phyloP scores from a whole-genome alignment of 306 rosid species.

The Cicer cuneatum region DNA sequence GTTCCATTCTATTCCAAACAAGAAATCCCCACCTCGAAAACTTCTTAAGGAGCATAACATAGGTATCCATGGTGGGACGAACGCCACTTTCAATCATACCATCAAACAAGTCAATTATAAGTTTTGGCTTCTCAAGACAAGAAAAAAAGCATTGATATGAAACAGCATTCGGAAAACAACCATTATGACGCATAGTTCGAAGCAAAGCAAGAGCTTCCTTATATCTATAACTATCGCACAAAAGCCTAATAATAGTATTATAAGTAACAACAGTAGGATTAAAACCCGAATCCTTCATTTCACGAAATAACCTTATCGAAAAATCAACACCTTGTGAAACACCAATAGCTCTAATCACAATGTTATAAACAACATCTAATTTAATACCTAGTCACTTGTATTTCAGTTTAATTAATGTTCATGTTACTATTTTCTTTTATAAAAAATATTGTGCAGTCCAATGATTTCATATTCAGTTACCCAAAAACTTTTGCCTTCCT shows the following conservation, averaged over 20 bases:
- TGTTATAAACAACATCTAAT: conserved; percentile 82
- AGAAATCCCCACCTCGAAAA: conserved; percentile 92
- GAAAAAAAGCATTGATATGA: conserved; percentile 73
- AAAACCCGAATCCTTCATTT: conserved; percentile 83
- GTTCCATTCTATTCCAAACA: conserved; percentile 79
- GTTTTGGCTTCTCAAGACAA: conserved; percentile 64
- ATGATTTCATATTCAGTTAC: too few relatives aligned
- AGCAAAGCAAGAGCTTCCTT: conserved; percentile 70
- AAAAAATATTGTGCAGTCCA: too few relatives aligned
- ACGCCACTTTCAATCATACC: conserved; percentile 74
- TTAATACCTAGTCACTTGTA: conserved; percentile 44
- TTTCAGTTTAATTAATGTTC: too few relatives aligned
- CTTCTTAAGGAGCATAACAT: conserved; percentile 84
- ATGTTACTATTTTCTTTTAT: too few relatives aligned
- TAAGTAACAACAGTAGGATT: conserved; percentile 69
- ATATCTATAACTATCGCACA: conserved; percentile 69
- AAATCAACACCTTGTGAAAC: conserved; percentile 81
- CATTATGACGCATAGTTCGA: conserved; percentile 54
- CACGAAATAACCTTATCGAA: conserved; percentile 57
- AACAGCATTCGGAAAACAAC: conserved; percentile 65
- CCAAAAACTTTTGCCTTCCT: too few relatives aligned
- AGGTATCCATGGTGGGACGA: conserved; percentile 75
- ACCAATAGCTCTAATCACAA: conserved; percentile 74
- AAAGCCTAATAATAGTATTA: conserved; percentile 75
- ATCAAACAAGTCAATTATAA: conserved; percentile 71